A percentile compares a stretch with the other conserved stretches of the same genome.
These are phyloP conservation scores for Neospora caninum DNA, from an alignment of 169 alveolate genomes.

Conservation along the genomic window DNA sequence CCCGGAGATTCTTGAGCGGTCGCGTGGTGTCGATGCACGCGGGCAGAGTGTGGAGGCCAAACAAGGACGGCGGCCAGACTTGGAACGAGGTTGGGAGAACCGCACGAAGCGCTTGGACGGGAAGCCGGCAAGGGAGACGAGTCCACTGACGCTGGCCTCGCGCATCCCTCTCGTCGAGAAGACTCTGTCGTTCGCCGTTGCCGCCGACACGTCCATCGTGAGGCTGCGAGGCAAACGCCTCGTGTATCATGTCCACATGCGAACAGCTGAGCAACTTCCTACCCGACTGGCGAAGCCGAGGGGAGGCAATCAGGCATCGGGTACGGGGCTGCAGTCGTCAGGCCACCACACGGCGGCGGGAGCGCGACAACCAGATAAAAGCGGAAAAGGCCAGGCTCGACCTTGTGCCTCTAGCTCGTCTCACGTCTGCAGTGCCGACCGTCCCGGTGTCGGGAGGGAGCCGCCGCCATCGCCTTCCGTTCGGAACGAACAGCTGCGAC, in stretches of 20 bases:
- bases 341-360: not conserved
- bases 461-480: not conserved
- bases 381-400: not conserved
- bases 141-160: not conserved
- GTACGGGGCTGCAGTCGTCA: not conserved
- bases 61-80: no score
- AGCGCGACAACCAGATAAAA: not conserved
- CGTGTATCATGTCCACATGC: not conserved
- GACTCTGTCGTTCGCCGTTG: not conserved
- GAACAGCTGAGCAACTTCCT: not conserved
- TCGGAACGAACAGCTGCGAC: constrained; percentile 24
- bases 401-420: not conserved
- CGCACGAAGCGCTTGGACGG: not conserved
- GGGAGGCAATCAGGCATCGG: not conserved
- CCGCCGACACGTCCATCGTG: not conserved
- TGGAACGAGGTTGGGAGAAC: no score
- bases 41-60: no score
- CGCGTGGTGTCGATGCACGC: no score
- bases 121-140: not conserved
- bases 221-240: not conserved
- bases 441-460: not conserved
- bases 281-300: not conserved
- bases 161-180: not conserved
- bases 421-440: not conserved
- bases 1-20: no score